Percentiles rank a stretch among this genome's conserved stretches.
phyloP scores from a whole-genome alignment of 345 rosid species.

The Erucastrum elatum region DNA sequence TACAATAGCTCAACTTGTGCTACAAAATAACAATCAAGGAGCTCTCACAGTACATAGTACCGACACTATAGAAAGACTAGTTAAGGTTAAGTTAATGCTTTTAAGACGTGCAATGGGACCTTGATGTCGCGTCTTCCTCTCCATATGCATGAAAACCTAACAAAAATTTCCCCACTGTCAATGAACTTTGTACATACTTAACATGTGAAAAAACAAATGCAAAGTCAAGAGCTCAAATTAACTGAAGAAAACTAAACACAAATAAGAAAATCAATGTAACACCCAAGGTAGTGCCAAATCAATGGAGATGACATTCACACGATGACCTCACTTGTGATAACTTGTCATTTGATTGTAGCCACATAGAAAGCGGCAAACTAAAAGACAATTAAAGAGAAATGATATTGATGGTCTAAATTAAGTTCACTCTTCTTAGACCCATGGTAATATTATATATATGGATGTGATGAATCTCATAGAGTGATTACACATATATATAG shows the following conservation, averaged over 20 bases:
- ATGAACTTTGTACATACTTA: not conserved
- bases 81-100: not conserved
- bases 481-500: slow-evolving; percentile 9
- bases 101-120: slow-evolving; percentile 11
- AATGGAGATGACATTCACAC: slow-evolving; percentile 10
- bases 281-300: not conserved
- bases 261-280: slow-evolving; percentile 1
- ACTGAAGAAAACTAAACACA: not conserved
- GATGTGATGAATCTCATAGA: slow-evolving; percentile 3
- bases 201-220: not conserved
- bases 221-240: not conserved
- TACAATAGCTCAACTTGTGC: not conserved
- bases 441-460: not conserved
- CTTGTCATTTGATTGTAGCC: slow-evolving; percentile 28
- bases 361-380: slow-evolving; percentile 32
- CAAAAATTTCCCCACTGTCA: not conserved
- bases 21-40: not conserved
- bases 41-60: not conserved
- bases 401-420: not conserved
- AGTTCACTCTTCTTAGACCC: slow-evolving; percentile 11
- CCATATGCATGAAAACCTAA: not conserved
- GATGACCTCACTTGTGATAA: slow-evolving; percentile 22
- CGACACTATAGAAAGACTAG: slow-evolving; percentile 7
- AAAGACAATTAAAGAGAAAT: slow-evolving; percentile 20
- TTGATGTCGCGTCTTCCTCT: not conserved